phyloP scores from a whole-genome alignment of 257 asterid species.

The Lavandula angustifolia region DNA sequence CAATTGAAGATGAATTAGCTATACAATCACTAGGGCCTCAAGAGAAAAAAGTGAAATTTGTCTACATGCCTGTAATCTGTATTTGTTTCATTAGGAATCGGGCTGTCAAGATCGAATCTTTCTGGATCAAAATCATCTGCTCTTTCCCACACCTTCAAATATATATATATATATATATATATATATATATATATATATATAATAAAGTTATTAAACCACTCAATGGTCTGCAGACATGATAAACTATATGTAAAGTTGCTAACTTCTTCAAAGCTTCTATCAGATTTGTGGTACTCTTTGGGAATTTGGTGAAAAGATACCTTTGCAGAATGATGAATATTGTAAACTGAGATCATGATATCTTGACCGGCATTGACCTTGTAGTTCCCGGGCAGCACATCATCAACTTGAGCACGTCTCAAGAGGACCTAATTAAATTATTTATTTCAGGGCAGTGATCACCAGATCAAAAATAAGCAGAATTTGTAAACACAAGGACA shows the following conservation, averaged over 20 bases:
- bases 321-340: slow-evolving; percentile 85
- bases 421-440: slow-evolving; percentile 58
- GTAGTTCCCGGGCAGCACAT: slow-evolving; percentile 83
- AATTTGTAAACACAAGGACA: slow-evolving; percentile 3
- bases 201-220: background rate
- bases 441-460: slow-evolving; percentile 18
- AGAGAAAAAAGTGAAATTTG: slow-evolving; percentile 12
- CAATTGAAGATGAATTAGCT: slow-evolving; percentile 11
- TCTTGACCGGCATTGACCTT: slow-evolving; percentile 94
- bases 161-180: no score
- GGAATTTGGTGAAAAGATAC: slow-evolving; percentile 36
- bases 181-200: no score
- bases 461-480: slow-evolving; percentile 18
- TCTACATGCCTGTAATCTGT: slow-evolving; percentile 71
- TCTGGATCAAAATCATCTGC: slow-evolving; percentile 89
- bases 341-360: slow-evolving; percentile 94
- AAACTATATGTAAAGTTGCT: background rate
- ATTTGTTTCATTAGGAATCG: slow-evolving; percentile 84
- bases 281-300: background rate
- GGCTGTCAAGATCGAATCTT: slow-evolving; percentile 71
- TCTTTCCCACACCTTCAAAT: slow-evolving; percentile 82
- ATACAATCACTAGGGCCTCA: slow-evolving; percentile 6
- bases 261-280: background rate
- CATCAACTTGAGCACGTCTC: slow-evolving; percentile 86
- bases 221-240: background rate